A percentile compares a stretch with the other conserved stretches of the same genome.
Evolutionary conservation across 352 stramenopile species (phyloP).

Genomic region (Pythium sp.): DNA sequence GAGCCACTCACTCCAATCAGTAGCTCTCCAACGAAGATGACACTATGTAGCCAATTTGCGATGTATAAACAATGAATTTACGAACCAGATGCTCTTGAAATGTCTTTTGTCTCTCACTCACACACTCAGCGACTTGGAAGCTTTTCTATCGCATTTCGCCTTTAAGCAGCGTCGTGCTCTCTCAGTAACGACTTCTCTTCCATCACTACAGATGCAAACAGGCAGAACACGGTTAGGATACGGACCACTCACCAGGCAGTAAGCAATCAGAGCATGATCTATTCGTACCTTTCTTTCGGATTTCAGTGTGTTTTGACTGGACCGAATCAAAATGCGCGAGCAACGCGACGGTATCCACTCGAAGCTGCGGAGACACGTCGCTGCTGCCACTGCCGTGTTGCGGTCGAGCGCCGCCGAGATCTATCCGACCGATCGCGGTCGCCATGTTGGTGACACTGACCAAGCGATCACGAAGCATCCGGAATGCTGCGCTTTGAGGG

Average conservation of each 20-base stretch:
- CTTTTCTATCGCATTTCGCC: not conserved
- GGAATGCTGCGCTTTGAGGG: conserved; percentile 90
- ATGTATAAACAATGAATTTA: conserved; percentile 4
- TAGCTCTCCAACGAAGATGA: not conserved
- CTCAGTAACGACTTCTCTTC: conserved; percentile 70
- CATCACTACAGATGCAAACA: conserved; percentile 25
- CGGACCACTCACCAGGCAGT: not conserved
- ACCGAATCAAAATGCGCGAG: conserved; percentile 76
- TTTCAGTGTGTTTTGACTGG: conserved; percentile 65
- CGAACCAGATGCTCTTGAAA: not conserved
- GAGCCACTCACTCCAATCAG: not conserved
- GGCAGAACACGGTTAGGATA: not conserved
- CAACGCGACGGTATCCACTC: conserved; percentile 51
- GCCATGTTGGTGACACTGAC: conserved; percentile 88
- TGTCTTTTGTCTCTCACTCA: not conserved
- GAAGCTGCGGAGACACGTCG: conserved; percentile 12
- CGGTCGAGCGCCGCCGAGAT: conserved; percentile 34
- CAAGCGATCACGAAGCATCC: conserved; percentile 78
- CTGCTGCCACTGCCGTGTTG: conserved; percentile 21
- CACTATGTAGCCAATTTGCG: not conserved
- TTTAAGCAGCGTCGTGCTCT: conserved; percentile 31
- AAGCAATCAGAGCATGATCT: not conserved
- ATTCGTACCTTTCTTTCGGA: conserved; percentile 62
- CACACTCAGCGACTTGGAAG: not conserved
- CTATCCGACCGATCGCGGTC: conserved; percentile 76